Conservation (phyloP, 2,329 filamentous ascomycete genomes). For the Sclerotiophoma versabilis region DNA sequence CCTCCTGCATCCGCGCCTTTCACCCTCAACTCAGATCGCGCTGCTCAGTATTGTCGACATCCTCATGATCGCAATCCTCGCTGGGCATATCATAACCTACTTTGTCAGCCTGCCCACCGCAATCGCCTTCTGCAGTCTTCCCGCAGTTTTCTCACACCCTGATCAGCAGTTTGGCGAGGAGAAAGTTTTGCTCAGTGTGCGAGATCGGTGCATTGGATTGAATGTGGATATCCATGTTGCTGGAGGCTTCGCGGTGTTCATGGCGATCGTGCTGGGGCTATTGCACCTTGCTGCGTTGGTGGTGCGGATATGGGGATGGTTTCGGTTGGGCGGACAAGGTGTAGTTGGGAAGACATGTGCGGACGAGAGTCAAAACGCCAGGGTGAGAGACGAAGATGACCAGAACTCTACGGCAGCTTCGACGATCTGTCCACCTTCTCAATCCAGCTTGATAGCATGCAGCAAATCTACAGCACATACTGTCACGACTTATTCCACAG, state of each 20-base stretch:
- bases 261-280: slow-evolving; percentile 2
- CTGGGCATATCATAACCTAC: slow-evolving; percentile 16
- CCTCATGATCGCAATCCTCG: slow-evolving; percentile 10
- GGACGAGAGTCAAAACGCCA: background rate
- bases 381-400: background rate
- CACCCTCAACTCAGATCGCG: background rate
- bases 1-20: background rate
- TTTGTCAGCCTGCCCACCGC: slow-evolving; percentile 12
- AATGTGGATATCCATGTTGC: slow-evolving; percentile 14
- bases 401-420: background rate
- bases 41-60: slow-evolving; percentile 17
- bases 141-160: background rate
- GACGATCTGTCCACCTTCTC: no score
- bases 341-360: background rate
- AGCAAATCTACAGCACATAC: background rate
- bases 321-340: background rate
- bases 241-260: slow-evolving; percentile 9
- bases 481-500: background rate
- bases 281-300: background rate
- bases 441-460: background rate
- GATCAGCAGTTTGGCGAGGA: background rate
- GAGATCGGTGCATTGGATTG: background rate
- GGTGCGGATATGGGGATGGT: background rate
- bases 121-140: slow-evolving; percentile 11
- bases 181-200: background rate